Base-by-base conservation (phyloP, 257 asterid species). In the Rubia yunnanensis region DNA sequence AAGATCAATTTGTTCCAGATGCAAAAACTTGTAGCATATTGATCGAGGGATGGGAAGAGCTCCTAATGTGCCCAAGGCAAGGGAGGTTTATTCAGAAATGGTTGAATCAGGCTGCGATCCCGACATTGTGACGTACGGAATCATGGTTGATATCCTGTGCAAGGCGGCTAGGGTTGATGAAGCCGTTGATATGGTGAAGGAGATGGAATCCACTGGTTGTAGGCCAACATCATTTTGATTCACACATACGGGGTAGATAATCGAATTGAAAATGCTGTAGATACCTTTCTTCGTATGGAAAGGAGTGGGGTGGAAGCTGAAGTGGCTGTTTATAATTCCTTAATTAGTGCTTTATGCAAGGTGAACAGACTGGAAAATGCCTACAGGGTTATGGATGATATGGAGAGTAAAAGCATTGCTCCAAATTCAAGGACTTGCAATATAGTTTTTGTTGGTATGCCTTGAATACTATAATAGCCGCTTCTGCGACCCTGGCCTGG, bases 41-140 rank as follows among this genome's bases (percentile, higher is more conserved):
- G 82, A 75, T 89, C 36, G 94, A 89, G 61, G 97, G 97, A 39
- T 89, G 95, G 95, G 95, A 26, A 78, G 92, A 73, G 94, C 79
- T 56, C 97, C 95, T 1, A 90, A 85, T 77, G 76, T 90, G 70
- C 92, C 95, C 3, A 85, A 81, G 75, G 95, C 97, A 38, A 68
- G 89, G 71, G 96, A 83, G 70, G 75, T 87, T 56, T 89, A 81
- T 50, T 62, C 72, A 34, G 88, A 76, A 73, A 86, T 89, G 95
- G 82, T 77, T 32, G 79, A 68, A 63, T 82, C 78, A 1, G 88
- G 89, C 52, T 81, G 86, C 65, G 67, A 74, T 23, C 89, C 95
- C 7, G 97, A 90, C 74, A 84, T 85, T 54, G 94, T 87, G 64
- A 87, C 95, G 1, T 90, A 87, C 36, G 95, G 94, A 9, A 87